Evolutionary conservation across 2,329 filamentous ascomycete species (phyloP).

Genomic region (Fusarium setosum): DNA sequence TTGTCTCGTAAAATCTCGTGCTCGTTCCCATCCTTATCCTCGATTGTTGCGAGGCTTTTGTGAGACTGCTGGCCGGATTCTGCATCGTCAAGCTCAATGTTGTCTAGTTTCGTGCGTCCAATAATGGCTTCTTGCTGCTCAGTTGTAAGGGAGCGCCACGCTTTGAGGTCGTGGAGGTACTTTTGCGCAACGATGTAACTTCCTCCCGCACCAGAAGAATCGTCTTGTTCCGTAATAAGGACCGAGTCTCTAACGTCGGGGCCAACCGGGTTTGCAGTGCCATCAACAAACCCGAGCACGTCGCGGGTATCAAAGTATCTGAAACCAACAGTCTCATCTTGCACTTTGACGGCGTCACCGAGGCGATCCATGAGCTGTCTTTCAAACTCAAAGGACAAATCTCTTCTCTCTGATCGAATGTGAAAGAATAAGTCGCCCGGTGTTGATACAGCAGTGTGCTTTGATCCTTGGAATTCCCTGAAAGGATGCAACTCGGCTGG

Average conservation of each 20-base stretch:
- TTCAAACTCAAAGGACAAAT: constrained; percentile 70
- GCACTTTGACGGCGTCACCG: constrained; percentile 57
- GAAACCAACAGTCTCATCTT: constrained; percentile 67
- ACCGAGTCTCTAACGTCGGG: constrained; percentile 54
- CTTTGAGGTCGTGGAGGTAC: constrained; percentile 63
- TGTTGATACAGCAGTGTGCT: constrained; percentile 64
- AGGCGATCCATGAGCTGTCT: constrained; percentile 62
- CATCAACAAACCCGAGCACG: constrained; percentile 69
- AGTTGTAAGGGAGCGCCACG: constrained; percentile 57
- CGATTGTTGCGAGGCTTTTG: constrained; percentile 66
- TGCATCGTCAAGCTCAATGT: constrained; percentile 66
- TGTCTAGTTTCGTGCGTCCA: constrained; percentile 68
- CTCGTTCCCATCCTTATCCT: constrained; percentile 62
- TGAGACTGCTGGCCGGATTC: constrained; percentile 59
- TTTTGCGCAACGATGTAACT: constrained; percentile 71
- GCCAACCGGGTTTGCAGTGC: constrained; percentile 68
- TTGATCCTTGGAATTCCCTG: constrained; percentile 56
- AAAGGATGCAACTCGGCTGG: constrained; percentile 66
- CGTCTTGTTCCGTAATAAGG: constrained; percentile 56
- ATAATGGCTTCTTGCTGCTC: constrained; percentile 68
- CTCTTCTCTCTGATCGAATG: constrained; percentile 66
- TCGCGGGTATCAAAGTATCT: constrained; percentile 70
- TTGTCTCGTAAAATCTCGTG: constrained; percentile 67
- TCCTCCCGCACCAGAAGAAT: constrained; percentile 54
- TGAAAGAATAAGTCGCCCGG: constrained; percentile 69